A percentile compares a stretch with the other conserved stretches of the same genome.
Conservation (phyloP, 208 protist species). For the Leishmania arabica region DNA sequence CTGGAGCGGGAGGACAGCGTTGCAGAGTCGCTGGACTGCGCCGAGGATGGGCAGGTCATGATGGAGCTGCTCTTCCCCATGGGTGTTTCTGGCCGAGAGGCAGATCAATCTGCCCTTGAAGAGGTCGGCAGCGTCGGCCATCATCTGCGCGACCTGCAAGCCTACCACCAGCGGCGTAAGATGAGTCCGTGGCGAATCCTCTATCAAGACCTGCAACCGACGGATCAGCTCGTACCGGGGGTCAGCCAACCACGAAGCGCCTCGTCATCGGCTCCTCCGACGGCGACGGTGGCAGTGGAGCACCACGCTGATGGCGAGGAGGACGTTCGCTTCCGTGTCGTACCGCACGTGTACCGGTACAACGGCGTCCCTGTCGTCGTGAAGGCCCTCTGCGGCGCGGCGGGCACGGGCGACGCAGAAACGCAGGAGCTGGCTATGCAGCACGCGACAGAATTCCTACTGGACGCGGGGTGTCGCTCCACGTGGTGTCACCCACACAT, state of each 20-base stretch:
- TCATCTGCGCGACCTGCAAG: constrained; percentile 33
- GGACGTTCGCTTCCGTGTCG: constrained; percentile 13
- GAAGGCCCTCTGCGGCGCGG: constrained; percentile 17
- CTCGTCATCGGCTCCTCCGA: too few relatives aligned
- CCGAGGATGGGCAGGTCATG: constrained; percentile 35
- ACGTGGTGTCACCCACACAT: constrained; percentile 73
- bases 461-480: constrained; percentile 51
- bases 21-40: constrained; percentile 31
- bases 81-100: neutral
- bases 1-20: constrained; percentile 42
- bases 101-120: neutral
- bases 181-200: constrained; percentile 53
- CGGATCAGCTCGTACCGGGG: neutral
- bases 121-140: constrained; percentile 1
- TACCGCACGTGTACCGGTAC: constrained; percentile 22
- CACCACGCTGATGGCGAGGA: neutral
- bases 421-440: constrained; percentile 23
- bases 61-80: constrained; percentile 23
- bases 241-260: neutral
- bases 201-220: constrained; percentile 40
- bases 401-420: constrained; percentile 1
- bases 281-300: neutral
- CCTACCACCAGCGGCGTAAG: constrained; percentile 41
- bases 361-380: constrained; percentile 26
- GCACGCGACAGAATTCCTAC: constrained; percentile 50